Percentiles rank a stretch among this genome's conserved stretches.
Conservation (phyloP, 805 yeast species). For the Candida sakaeoensis region DNA sequence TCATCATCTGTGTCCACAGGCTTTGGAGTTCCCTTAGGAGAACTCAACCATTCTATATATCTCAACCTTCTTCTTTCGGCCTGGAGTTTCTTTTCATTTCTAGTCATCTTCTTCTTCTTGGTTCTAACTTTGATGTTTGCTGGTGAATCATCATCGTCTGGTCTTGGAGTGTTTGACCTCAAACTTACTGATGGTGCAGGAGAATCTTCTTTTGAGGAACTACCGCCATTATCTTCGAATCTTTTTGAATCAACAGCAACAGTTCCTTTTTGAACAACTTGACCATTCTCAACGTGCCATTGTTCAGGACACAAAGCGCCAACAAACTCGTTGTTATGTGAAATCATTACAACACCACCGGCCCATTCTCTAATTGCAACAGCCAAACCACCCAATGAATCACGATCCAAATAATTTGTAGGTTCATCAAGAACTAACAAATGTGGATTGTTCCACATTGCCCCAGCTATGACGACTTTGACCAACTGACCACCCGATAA, state of each 20-base stretch:
- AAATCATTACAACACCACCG: constrained; percentile 98
- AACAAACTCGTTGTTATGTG: constrained; percentile 94
- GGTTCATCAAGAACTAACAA: constrained; percentile 96
- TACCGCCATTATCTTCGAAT: constrained; percentile 76
- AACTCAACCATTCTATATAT: constrained; percentile 88
- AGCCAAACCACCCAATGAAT: constrained; percentile 95
- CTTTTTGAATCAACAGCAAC: constrained; percentile 70
- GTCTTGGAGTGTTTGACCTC: constrained; percentile 36
- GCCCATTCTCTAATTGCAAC: constrained; percentile 97
- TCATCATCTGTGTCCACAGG: constrained; percentile 94
- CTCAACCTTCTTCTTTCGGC: constrained; percentile 93
- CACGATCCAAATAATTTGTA: constrained; percentile 96
- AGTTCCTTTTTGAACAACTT: constrained; percentile 78
- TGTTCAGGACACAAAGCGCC: constrained; percentile 98
- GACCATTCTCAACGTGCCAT: constrained; percentile 95
- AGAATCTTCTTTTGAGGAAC: constrained; percentile 38
- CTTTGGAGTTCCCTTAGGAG: constrained; percentile 97
- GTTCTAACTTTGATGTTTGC: constrained; percentile 90
- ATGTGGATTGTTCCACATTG: constrained; percentile 99
- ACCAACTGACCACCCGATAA: constrained; percentile 98
- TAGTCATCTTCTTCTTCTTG: constrained; percentile 95
- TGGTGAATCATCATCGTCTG: constrained; percentile 83
- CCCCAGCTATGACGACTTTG: constrained; percentile 98
- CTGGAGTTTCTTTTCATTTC: constrained; percentile 90
- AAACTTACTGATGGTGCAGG: constrained; percentile 32